Base-by-base conservation (phyloP, 2,329 filamentous ascomycete species). In the Ceratocystis albifundus region DNA sequence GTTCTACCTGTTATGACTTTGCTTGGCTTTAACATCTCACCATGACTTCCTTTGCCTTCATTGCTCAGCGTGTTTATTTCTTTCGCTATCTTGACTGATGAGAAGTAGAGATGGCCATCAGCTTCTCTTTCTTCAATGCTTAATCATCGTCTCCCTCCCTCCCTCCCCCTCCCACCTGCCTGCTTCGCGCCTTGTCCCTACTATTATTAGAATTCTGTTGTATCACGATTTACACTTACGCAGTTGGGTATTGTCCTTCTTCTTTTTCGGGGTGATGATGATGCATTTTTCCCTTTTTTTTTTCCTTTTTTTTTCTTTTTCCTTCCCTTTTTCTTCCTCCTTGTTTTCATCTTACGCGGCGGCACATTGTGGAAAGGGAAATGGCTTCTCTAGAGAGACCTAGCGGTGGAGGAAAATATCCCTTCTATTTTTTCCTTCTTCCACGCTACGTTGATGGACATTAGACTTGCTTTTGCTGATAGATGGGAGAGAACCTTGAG, bases 171-270 rank as follows among this genome's bases (percentile, higher is more conserved):
- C 7, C n/a, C 55, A 8, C 32, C 55, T 1, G 17, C 28, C 8
- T 32, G 12, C 6, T 59, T n/a, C 25, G 25, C 25, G 48, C 55
- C 7, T 10, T 36, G 55, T 59, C 36, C 55, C 28, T 59, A 36
- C 28, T 59, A 36, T 59, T 59, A 30, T 59, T 59, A 59, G 28
- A 53, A 59, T 36, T 59, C 28, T 63, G 25, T 10, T n/a, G 15
- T 32, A 63, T 63, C 45, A 7, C 61, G 22, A 28, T 48, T 63
- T 20, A 17, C 28, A 20, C 61, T 63, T 20, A 17, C 28, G 12
- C 61, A 48, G 12, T 59, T 28, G 15, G 20, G 30, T 59, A 28
- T 36, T n/a, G 15, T 32, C 6, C 2, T 8, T 22, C 3, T 7
- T 22, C 7, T 53, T n/a, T 20, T n/a, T 53, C 7, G 7, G 22